These are phyloP conservation scores for Solanum sitiens DNA, from an alignment of 257 asterid genomes.

Conservation along the genomic window DNA sequence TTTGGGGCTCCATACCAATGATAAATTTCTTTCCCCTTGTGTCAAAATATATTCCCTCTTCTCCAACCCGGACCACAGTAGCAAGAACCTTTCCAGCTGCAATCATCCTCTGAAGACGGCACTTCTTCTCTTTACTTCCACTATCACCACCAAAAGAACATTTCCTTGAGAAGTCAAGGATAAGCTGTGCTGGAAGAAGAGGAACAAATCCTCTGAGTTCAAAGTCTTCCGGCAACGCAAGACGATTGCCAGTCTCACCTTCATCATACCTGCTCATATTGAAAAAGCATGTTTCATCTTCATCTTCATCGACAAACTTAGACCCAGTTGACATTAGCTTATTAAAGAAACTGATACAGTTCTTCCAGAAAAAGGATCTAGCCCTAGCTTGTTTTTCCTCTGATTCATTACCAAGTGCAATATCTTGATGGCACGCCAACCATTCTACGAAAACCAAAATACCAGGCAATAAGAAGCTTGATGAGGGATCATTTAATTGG, in stretches of 20 bases:
- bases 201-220: conserved; percentile 91
- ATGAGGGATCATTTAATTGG: conserved; percentile 68
- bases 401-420: conserved; percentile 57
- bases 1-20: conserved; percentile 54
- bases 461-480: conserved; percentile 81
- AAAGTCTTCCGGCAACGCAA: conserved; percentile 80
- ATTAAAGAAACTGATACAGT: conserved; percentile 53
- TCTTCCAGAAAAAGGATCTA: conserved; percentile 68
- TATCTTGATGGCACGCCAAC: conserved; percentile 81
- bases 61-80: conserved; percentile 45
- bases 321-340: conserved; percentile 60
- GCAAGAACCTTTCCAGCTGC: conserved; percentile 95
- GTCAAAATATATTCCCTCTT: conserved; percentile 59
- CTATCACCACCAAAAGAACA: conserved; percentile 52
- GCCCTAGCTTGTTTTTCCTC: conserved; percentile 71
- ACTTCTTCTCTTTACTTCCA: conserved; percentile 43
- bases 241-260: conserved; percentile 64
- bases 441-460: conserved; percentile 85
- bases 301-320: conserved; percentile 42
- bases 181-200: conserved; percentile 74
- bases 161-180: conserved; percentile 86
- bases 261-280: conserved; percentile 87
- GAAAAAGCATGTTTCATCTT: conserved; percentile 79
- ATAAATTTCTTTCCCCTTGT: conserved; percentile 48
- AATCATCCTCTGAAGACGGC: conserved; percentile 67